phyloP scores from a whole-genome alignment of 2,329 filamentous ascomycete genomes.

The Botrytis fragariae region DNA sequence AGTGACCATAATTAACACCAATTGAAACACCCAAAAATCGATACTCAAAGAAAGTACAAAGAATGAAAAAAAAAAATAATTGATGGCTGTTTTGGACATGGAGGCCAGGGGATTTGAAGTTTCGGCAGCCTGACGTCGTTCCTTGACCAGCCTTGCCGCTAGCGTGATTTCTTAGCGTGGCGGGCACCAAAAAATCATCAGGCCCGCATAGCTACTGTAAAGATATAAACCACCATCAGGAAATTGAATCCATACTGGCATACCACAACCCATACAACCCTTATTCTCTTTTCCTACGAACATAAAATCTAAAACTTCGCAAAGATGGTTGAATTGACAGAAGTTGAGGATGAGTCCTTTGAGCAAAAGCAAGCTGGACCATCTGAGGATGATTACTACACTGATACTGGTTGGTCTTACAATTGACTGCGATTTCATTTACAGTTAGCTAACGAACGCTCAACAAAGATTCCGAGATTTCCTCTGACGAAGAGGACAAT shows the following conservation, averaged over 20 bases:
- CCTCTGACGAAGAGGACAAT: slow-evolving; percentile 72
- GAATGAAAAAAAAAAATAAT: not conserved
- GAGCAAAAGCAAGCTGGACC: slow-evolving; percentile 66
- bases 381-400: slow-evolving; percentile 76
- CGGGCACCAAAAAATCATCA: slow-evolving; percentile 16
- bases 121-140: slow-evolving; percentile 16
- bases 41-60: not conserved
- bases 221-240: not conserved
- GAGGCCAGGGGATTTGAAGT: not conserved
- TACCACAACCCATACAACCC: not conserved
- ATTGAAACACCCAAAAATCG: not conserved
- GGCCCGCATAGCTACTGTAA: not conserved
- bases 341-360: slow-evolving; percentile 97
- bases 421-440: slow-evolving; percentile 11
- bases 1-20: not conserved
- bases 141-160: slow-evolving; percentile 15
- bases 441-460: slow-evolving; percentile 24
- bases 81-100: not conserved
- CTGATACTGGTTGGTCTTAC: slow-evolving; percentile 72
- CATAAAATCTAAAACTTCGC: slow-evolving; percentile 11
- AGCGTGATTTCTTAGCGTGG: slow-evolving; percentile 16
- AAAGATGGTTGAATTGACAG: slow-evolving; percentile 92
- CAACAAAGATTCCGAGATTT: slow-evolving; percentile 73
- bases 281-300: not conserved
- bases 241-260: not conserved